These are phyloP conservation scores for Aspergillus sparsus DNA, from an alignment of 495 filamentous ascomycete species.

Conservation along the genomic window DNA sequence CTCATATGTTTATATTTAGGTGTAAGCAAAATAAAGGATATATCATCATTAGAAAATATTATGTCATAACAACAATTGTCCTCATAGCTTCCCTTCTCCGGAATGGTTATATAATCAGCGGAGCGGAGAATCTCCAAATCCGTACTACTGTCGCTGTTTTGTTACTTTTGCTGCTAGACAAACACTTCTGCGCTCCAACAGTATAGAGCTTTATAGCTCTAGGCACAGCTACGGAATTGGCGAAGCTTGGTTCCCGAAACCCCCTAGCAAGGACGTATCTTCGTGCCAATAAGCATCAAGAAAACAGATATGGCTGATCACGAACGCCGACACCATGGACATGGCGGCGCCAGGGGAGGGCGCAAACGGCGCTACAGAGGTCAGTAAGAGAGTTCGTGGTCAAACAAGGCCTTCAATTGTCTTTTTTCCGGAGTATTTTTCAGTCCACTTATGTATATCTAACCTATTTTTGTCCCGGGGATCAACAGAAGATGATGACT, in stretches of 20 bases:
- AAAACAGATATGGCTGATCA: constrained; percentile 67
- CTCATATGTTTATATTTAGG: no score
- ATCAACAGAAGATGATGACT: constrained; percentile 69
- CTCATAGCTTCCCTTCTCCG: neutral
- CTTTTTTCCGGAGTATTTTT: neutral
- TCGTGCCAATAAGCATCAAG: neutral
- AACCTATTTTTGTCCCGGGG: constrained; percentile 13
- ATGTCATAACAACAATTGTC: no score
- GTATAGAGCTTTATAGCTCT: constrained; percentile 13
- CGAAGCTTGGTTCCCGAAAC: no score
- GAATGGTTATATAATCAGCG: constrained; percentile 25
- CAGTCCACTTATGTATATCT: constrained; percentile 1
- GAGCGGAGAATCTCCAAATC: constrained; percentile 24
- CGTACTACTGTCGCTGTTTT: constrained; percentile 25
- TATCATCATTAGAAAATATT: no score
- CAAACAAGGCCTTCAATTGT: constrained; percentile 5
- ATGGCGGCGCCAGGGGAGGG: constrained; percentile 57
- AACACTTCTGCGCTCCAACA: constrained; percentile 12
- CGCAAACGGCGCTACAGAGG: constrained; percentile 67
- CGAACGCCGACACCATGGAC: constrained; percentile 61
- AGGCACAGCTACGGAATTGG: neutral
- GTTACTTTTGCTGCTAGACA: constrained; percentile 15
- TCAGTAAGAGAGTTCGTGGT: constrained; percentile 27
- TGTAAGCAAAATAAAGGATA: no score
- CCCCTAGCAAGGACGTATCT: neutral